Conservation (phyloP, 306 rosid species). For the Begonia loranthoides region DNA sequence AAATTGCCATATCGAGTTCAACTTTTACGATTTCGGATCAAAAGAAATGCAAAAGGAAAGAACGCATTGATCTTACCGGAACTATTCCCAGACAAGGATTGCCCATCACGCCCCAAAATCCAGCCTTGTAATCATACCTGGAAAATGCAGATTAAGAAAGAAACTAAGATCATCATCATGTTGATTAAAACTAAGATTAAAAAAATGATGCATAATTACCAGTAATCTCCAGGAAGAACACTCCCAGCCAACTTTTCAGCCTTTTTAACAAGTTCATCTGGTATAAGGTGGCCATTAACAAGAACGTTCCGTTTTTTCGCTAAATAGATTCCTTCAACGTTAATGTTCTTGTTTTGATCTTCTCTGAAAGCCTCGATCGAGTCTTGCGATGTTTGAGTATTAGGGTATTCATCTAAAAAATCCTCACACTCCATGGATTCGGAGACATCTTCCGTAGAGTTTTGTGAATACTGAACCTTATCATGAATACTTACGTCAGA, state of each 20-base stretch:
- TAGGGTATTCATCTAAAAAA: conserved; percentile 21
- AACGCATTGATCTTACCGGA: conserved; percentile 23
- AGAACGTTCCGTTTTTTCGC: conserved; percentile 11
- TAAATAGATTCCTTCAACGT: conserved; percentile 13
- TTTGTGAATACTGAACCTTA: neutral
- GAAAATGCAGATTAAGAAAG: neutral
- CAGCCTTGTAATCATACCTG: conserved; percentile 45
- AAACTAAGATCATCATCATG: too few species aligned
- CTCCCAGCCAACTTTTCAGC: conserved; percentile 42
- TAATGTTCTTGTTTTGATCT: conserved; percentile 13
- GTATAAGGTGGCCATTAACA: conserved; percentile 29
- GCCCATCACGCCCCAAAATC: conserved; percentile 50
- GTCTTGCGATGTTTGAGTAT: conserved; percentile 19
- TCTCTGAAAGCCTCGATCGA: conserved; percentile 19
- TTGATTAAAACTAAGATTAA: too few species aligned
- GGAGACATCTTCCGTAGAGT: conserved; percentile 10
- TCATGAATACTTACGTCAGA: conserved; percentile 3
- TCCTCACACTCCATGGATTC: conserved; percentile 19
- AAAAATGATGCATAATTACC: conserved; percentile 5
- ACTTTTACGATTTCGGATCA: too few species aligned
- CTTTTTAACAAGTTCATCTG: conserved; percentile 13
- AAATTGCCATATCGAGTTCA: neutral
- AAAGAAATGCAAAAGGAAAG: neutral
- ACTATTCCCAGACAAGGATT: conserved; percentile 40
- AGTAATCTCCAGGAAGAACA: conserved; percentile 37